phyloP scores from a whole-genome alignment of 2,329 filamentous ascomycete genomes.

The Albifimbria verrucaria region DNA sequence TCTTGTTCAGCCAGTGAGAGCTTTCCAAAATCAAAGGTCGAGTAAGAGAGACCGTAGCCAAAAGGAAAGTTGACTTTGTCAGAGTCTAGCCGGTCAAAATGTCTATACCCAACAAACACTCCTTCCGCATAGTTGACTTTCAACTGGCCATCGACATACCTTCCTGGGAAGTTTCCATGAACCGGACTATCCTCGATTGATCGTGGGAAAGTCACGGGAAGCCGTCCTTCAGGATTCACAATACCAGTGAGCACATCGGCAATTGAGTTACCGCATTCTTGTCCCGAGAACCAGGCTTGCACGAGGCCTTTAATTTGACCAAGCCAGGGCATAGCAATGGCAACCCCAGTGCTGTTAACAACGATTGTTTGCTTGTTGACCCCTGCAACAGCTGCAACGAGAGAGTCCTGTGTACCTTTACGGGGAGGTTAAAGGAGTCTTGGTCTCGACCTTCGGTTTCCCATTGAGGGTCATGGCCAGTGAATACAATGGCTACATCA shows the following conservation, averaged over 20 bases:
- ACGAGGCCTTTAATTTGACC: conserved; percentile 53
- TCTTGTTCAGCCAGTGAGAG: conserved; percentile 27
- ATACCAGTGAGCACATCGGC: conserved; percentile 62
- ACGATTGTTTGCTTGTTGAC: conserved; percentile 58
- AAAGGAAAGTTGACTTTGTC: conserved; percentile 60
- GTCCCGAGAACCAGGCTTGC: conserved; percentile 67
- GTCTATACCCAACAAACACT: conserved; percentile 65
- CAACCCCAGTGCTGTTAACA: conserved; percentile 62
- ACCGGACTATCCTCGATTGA: conserved; percentile 59
- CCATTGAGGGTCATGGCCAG: conserved; percentile 52
- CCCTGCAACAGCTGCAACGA: conserved; percentile 53
- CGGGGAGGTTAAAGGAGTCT: conserved; percentile 64
- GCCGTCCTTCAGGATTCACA: conserved; percentile 60
- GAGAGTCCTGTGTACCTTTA: conserved; percentile 44
- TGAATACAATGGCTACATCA: conserved; percentile 53
- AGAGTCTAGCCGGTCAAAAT: conserved; percentile 55
- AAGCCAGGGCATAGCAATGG: conserved; percentile 55
- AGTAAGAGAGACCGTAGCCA: conserved; percentile 66
- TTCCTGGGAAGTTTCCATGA: conserved; percentile 55
- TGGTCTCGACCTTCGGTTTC: conserved; percentile 60
- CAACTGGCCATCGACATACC: conserved; percentile 26
- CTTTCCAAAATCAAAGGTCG: conserved; percentile 55
- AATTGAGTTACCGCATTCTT: conserved; percentile 65
- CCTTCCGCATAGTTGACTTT: conserved; percentile 62
- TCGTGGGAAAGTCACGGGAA: conserved; percentile 60